Percentiles rank a stretch among this genome's conserved stretches.
Conservation (phyloP, 179 eudicot species). For the Vitellaria paradoxa region DNA sequence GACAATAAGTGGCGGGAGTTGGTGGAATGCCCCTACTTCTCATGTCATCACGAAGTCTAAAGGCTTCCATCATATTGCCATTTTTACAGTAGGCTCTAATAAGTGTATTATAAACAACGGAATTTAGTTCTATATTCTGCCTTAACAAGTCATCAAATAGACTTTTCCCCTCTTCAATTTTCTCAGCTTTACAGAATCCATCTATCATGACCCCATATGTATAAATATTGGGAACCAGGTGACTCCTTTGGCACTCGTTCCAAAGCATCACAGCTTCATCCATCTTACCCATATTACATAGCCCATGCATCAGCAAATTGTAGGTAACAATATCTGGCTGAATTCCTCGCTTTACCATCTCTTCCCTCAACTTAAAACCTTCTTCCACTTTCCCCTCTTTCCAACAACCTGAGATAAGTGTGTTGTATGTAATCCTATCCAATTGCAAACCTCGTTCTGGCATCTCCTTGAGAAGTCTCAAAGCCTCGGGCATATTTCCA, state of each 20-base stretch:
- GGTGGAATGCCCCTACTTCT: constrained; percentile 55
- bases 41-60: constrained; percentile 65
- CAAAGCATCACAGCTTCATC: constrained; percentile 69
- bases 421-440: constrained; percentile 71
- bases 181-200: constrained; percentile 67
- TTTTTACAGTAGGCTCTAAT: constrained; percentile 58
- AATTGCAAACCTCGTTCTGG: constrained; percentile 41
- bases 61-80: constrained; percentile 56
- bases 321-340: constrained; percentile 56
- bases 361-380: constrained; percentile 60
- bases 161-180: constrained; percentile 49
- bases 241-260: constrained; percentile 50
- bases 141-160: constrained; percentile 51
- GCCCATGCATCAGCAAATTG: constrained; percentile 55
- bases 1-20: constrained; percentile 56
- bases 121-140: constrained; percentile 45
- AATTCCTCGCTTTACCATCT: constrained; percentile 59
- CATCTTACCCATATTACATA: constrained; percentile 54
- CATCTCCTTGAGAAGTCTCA: constrained; percentile 64
- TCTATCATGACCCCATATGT: constrained; percentile 68
- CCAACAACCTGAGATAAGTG: constrained; percentile 63
- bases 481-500: constrained; percentile 59
- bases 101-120: constrained; percentile 60
- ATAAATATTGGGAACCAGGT: constrained; percentile 48
- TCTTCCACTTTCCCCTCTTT: constrained; percentile 63